phyloP scores from a whole-genome alignment of 129 eudicot genomes.

The Flaveria bidentis region DNA sequence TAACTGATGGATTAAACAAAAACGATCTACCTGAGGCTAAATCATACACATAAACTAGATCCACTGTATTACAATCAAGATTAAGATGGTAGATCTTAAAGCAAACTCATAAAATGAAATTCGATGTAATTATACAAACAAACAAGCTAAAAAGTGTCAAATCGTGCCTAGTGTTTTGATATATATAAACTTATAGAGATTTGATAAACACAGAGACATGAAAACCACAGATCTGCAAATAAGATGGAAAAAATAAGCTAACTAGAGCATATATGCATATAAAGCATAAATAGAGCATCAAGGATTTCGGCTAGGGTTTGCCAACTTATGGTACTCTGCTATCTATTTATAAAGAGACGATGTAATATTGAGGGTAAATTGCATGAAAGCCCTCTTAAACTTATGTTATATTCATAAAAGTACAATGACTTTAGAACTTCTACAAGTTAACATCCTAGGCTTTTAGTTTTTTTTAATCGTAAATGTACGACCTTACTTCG shows the following conservation, averaged over 20 bases:
- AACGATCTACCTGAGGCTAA: not conserved
- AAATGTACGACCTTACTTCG: too few species aligned
- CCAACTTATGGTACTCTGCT: not conserved
- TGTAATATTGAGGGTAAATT: not conserved
- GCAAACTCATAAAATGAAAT: not conserved
- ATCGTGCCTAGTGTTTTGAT: not conserved
- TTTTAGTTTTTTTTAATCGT: too few species aligned
- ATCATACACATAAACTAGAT: not conserved
- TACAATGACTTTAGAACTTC: not conserved
- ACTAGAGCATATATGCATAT: not conserved
- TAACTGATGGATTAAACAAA: not conserved
- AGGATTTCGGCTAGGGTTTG: conserved; percentile 4
- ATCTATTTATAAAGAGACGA: not conserved
- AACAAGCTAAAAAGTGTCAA: not conserved
- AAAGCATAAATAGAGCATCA: not conserved
- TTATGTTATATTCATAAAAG: not conserved
- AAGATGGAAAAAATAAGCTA: not conserved
- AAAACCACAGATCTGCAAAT: not conserved
- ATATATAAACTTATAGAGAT: not conserved
- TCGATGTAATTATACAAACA: not conserved
- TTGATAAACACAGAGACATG: not conserved
- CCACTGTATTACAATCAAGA: not conserved
- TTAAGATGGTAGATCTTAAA: not conserved
- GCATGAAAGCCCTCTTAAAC: not conserved
- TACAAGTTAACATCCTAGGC: not conserved